These are phyloP conservation scores for Parsonsia alboflavescens DNA, from an alignment of 257 asterid species.

Conservation along the genomic window DNA sequence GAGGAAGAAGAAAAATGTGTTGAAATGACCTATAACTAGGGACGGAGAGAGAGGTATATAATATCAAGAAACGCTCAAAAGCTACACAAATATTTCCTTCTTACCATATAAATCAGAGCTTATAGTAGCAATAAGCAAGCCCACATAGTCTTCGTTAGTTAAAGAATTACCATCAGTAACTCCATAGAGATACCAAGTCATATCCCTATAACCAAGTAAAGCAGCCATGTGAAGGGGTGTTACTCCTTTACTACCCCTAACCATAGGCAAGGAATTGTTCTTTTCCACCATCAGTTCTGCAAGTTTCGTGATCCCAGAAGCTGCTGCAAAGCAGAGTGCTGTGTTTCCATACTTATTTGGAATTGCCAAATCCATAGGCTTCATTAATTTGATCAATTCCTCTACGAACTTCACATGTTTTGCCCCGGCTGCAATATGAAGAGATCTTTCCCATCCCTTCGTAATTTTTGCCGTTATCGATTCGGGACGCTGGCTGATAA, in stretches of 20 bases:
- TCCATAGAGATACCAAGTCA: conserved; percentile 34
- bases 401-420: conserved; percentile 30
- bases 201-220: conserved; percentile 28
- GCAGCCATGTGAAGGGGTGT: conserved; percentile 41
- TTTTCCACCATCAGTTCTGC: conserved; percentile 32
- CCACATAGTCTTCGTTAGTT: conserved; percentile 25
- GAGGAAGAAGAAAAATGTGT: too few species aligned
- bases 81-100: background rate
- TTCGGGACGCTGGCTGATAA: conserved; percentile 16
- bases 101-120: conserved; percentile 30
- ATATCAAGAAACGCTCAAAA: background rate
- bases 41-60: too few species aligned
- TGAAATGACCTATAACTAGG: too few species aligned
- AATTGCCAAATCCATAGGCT: conserved; percentile 24
- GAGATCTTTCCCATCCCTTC: conserved; percentile 31
- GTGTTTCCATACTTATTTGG: conserved; percentile 34
- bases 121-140: conserved; percentile 28
- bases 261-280: conserved; percentile 21
- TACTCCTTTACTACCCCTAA: conserved; percentile 38
- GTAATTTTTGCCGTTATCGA: conserved; percentile 30
- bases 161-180: conserved; percentile 23
- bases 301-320: conserved; percentile 26
- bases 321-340: conserved; percentile 40
- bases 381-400: conserved; percentile 29
- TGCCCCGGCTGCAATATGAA: conserved; percentile 38